These are phyloP conservation scores for Suhomyces maxii DNA, from an alignment of 1,139 yeast genomes.

Conservation along the genomic window DNA sequence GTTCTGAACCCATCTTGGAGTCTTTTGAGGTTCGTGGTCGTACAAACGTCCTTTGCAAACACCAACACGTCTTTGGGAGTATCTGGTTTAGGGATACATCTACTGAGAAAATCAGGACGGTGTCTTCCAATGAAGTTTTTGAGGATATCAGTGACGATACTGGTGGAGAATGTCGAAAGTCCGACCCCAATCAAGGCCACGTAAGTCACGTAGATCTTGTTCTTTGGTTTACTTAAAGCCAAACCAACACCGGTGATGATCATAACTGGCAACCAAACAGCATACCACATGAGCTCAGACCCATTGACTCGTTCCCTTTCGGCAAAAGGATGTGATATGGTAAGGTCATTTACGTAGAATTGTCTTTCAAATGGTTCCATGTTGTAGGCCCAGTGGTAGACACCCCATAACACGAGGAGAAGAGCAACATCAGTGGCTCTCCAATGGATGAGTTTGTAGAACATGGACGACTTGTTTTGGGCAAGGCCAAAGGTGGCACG, in stretches of 20 bases:
- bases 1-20: slow-evolving; percentile 72
- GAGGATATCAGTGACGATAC: slow-evolving; percentile 50
- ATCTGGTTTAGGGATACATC: slow-evolving; percentile 60
- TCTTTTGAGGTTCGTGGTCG: slow-evolving; percentile 42
- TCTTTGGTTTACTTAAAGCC: slow-evolving; percentile 32
- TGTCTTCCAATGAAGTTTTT: slow-evolving; percentile 76
- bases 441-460: slow-evolving; percentile 47
- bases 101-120: slow-evolving; percentile 74
- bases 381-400: slow-evolving; percentile 46
- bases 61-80: slow-evolving; percentile 51
- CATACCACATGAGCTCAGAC: slow-evolving; percentile 35
- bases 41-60: slow-evolving; percentile 61
- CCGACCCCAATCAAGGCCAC: slow-evolving; percentile 42
- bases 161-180: slow-evolving; percentile 40
- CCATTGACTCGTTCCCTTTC: slow-evolving; percentile 41
- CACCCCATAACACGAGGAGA: slow-evolving; percentile 38
- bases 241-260: slow-evolving; percentile 26
- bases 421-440: slow-evolving; percentile 56
- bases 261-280: slow-evolving; percentile 39
- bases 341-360: slow-evolving; percentile 46
- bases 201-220: slow-evolving; percentile 41
- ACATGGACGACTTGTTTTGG: slow-evolving; percentile 26
- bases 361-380: slow-evolving; percentile 71
- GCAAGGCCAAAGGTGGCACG: slow-evolving; percentile 53
- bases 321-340: slow-evolving; percentile 50